Base-by-base conservation (phyloP, 2,329 filamentous ascomycete genomes). In the Seiridium cupressi region DNA sequence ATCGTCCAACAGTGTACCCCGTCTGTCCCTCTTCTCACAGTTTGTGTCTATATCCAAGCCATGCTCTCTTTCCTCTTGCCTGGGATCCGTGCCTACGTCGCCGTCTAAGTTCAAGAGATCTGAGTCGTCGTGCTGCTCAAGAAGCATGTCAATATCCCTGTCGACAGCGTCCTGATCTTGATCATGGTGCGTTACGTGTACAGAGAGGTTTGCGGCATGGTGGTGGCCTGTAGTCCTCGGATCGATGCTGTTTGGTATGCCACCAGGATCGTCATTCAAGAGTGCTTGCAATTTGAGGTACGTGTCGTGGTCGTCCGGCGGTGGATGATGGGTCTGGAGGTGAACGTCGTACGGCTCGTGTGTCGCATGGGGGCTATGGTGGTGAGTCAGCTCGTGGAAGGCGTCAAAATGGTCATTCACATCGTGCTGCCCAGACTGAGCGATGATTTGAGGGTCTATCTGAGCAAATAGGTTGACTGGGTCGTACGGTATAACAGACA, bases 391-490 rank as follows among this genome's bases (percentile, higher is more conserved):
- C 8, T 62, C 61, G 56, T 76, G 74, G 61, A 81, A 81, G 31
- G 73, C 65, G 51, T 67, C 69, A 60, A 67, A 69, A 46, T 69
- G 61, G 56, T 66, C 64, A 44, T 67, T 68, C 44, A 65, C 63
- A 31, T 68, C 70, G 10, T 70, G 68, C 6, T 66, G 71, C 1
- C 70, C 64, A 1, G 74, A 66, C 56, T 81, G 78, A 51, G 76
- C 79, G 65, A 85, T 85, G 58, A 86, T 85, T 64, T 83, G 82
- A n/a, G 84, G 83, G 67, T 86, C 83, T 69, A 86, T 85, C 34
- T 83, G 84, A 57, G 84, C 81, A 68, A 82, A 83, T 35, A 79
- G 72, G 36, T 73, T 73, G 42, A 69, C 68, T 11, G 69, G 42
- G n/a, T 63, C 63, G 34, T 51, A 51, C 3, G 49, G 49, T 51